A percentile compares a stretch with the other conserved stretches of the same genome.
These are phyloP conservation scores for Teunomyces barrocoloradensis DNA, from an alignment of 805 yeast genomes.

Conservation along the genomic window DNA sequence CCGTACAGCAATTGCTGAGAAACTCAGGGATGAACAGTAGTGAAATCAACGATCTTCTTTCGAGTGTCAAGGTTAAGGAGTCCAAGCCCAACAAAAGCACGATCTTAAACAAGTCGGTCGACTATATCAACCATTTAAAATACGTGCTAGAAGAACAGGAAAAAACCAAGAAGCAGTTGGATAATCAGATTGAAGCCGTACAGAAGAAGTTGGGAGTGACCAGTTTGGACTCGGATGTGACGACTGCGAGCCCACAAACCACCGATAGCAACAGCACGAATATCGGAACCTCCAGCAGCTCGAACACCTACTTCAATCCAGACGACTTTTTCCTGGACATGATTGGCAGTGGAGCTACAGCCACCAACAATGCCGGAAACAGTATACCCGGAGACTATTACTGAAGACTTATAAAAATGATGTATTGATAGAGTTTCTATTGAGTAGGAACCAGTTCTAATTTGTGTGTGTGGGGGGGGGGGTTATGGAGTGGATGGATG, in stretches of 20 bases:
- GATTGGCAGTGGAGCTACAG: constrained; percentile 6
- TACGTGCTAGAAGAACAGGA: constrained; percentile 60
- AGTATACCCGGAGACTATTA: background rate
- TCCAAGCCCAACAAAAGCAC: constrained; percentile 81
- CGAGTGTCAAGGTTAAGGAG: constrained; percentile 52
- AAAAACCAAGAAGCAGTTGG: constrained; percentile 40
- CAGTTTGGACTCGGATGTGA: background rate
- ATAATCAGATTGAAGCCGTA: constrained; percentile 5
- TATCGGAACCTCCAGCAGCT: constrained; percentile 4
- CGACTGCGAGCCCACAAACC: background rate
- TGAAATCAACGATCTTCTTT: constrained; percentile 36
- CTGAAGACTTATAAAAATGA: background rate
- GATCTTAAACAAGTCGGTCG: constrained; percentile 74
- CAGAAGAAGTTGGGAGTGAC: background rate
- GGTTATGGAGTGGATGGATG: no score
- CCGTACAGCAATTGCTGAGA: constrained; percentile 42
- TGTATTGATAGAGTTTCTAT: background rate
- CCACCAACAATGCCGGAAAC: constrained; percentile 2
- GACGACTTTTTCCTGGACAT: constrained; percentile 23
- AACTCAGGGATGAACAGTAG: constrained; percentile 25
- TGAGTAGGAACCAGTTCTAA: background rate
- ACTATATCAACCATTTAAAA: constrained; percentile 66
- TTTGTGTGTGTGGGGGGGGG: no score
- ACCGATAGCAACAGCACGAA: constrained; percentile 4
- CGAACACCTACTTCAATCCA: constrained; percentile 16